phyloP scores from a whole-genome alignment of 352 stramenopile species.

The Porosira glacialis region DNA sequence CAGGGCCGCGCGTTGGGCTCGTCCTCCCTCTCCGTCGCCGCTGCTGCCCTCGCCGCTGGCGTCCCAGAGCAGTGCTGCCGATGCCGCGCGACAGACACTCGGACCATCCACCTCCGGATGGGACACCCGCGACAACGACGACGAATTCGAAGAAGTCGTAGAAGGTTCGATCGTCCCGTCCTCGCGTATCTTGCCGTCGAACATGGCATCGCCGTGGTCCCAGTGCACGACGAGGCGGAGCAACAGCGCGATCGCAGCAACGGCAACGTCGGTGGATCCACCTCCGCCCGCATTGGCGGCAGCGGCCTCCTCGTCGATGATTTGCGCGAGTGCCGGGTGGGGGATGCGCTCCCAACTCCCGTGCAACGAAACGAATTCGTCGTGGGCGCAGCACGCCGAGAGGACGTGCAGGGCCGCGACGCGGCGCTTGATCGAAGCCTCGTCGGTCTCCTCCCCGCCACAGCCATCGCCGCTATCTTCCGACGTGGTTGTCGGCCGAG shows the following conservation, averaged over 20 bases:
- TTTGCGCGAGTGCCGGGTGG: conserved; percentile 25
- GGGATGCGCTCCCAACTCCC: conserved; percentile 11
- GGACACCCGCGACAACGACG: background rate
- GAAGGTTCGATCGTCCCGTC: conserved; percentile 26
- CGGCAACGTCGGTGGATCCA: conserved; percentile 32
- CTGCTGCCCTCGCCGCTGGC: background rate
- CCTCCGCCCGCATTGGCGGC: conserved; percentile 1
- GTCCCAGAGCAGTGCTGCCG: conserved; percentile 34
- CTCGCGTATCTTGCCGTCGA: conserved; percentile 29
- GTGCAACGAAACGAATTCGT: conserved; percentile 43
- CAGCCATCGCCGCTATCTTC: too few species aligned
- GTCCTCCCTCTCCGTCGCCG: background rate
- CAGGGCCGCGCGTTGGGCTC: conserved; percentile 43
- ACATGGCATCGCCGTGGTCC: conserved; percentile 50
- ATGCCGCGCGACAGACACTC: conserved; percentile 36
- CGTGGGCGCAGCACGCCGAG: conserved; percentile 40
- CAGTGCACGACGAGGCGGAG: conserved; percentile 65
- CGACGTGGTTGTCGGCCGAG: too few species aligned
- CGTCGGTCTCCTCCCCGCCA: background rate
- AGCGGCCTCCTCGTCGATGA: conserved; percentile 35
- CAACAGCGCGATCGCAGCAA: conserved; percentile 56
- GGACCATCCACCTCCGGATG: conserved; percentile 36
- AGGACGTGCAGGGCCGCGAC: conserved; percentile 45
- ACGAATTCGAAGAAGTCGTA: background rate
- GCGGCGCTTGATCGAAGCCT: conserved; percentile 12